phyloP scores from a whole-genome alignment of 495 filamentous ascomycete genomes.

The Parathielavia appendiculata region DNA sequence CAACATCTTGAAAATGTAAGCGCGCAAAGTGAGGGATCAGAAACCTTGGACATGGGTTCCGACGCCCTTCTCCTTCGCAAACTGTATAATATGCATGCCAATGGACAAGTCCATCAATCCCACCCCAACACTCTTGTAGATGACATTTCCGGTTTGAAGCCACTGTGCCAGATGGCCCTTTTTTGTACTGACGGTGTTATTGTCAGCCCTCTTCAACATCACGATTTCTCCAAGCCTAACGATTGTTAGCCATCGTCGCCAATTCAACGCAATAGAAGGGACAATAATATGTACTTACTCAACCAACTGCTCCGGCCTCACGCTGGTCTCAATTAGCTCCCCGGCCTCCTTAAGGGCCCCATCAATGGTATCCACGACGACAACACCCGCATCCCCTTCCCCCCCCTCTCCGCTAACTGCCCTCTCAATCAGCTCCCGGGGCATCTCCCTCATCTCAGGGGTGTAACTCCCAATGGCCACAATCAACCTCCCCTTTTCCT shows the following conservation, averaged over 20 bases:
- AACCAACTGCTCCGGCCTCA: constrained; percentile 67
- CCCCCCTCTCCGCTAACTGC: constrained; percentile 50
- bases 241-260: constrained; percentile 18
- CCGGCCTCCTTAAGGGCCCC: constrained; percentile 82
- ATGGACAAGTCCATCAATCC: constrained; percentile 77
- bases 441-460: constrained; percentile 78
- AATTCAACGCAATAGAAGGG: not conserved
- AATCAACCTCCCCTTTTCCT: constrained; percentile 71
- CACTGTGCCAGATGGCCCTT: constrained; percentile 51
- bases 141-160: constrained; percentile 76
- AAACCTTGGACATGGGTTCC: constrained; percentile 71
- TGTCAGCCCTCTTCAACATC: constrained; percentile 43
- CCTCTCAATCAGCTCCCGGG: constrained; percentile 65
- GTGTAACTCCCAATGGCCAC: constrained; percentile 81
- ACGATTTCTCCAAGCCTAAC: constrained; percentile 64
- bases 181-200: not conserved
- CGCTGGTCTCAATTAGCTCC: constrained; percentile 75
- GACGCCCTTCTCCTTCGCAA: constrained; percentile 67
- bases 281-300: constrained; percentile 48
- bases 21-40: constrained; percentile 30
- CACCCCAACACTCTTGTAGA: constrained; percentile 78
- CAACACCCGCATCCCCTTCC: constrained; percentile 58
- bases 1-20: too few relatives aligned
- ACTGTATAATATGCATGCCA: constrained; percentile 65
- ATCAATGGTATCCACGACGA: constrained; percentile 44